These are phyloP conservation scores for Phytophthora macrochlamydospora DNA, from an alignment of 352 stramenopile species.

Conservation along the genomic window DNA sequence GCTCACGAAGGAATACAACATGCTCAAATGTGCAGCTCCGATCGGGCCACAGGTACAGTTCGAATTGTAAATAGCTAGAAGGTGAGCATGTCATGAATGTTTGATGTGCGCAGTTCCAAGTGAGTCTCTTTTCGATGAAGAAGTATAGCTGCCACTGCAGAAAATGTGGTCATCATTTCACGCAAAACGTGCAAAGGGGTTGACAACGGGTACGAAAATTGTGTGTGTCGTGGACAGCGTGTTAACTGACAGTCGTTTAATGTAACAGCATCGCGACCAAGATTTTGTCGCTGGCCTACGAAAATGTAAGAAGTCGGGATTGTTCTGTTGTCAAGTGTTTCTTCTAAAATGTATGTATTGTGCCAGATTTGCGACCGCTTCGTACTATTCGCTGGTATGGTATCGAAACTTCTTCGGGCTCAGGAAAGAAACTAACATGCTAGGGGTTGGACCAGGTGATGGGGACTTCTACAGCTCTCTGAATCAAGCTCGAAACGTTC, in stretches of 20 bases:
- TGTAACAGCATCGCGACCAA: conserved; percentile 79
- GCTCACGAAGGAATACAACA: conserved; percentile 54
- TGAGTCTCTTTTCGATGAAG: conserved; percentile 88
- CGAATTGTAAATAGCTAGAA: background rate
- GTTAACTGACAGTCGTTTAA: too few species aligned
- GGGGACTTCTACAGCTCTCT: conserved; percentile 89
- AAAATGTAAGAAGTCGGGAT: conserved; percentile 57
- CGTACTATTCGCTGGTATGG: conserved; percentile 78
- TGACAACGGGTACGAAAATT: conserved; percentile 75
- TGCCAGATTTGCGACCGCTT: conserved; percentile 80
- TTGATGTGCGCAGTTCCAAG: conserved; percentile 68
- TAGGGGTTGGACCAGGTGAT: conserved; percentile 51
- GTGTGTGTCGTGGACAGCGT: background rate
- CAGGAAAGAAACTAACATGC: too few species aligned
- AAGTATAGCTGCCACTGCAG: conserved; percentile 76
- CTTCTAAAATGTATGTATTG: conserved; percentile 8
- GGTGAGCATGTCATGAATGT: background rate
- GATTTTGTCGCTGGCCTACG: conserved; percentile 84
- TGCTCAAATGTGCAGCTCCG: conserved; percentile 74
- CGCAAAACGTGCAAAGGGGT: conserved; percentile 86
- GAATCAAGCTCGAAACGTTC: conserved; percentile 79
- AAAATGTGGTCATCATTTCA: conserved; percentile 67
- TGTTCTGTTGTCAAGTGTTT: conserved; percentile 7
- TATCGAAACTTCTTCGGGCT: background rate
- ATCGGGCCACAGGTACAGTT: conserved; percentile 69